phyloP scores from a whole-genome alignment of 163 green algal species.

The Chlamydomonas reinhardtii region DNA sequence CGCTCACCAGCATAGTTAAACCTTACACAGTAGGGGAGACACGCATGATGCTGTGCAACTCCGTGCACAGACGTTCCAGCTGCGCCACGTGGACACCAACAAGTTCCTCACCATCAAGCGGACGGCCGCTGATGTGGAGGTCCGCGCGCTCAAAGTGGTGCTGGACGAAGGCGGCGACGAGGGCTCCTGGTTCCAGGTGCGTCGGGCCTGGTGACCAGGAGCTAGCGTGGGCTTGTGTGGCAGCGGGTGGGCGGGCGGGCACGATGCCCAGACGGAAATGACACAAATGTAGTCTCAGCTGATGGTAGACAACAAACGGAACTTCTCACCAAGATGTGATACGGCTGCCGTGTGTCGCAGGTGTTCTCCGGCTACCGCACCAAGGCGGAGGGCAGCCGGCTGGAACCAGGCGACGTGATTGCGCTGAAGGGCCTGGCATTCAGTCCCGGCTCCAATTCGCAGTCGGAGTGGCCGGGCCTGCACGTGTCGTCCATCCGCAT shows the following conservation, averaged over 20 bases:
- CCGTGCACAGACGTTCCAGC: slow-evolving; percentile 38
- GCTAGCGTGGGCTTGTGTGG: too few species aligned
- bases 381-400: slow-evolving; percentile 50
- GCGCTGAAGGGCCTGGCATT: slow-evolving; percentile 39
- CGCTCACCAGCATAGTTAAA: too few species aligned
- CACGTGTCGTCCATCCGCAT: too few species aligned
- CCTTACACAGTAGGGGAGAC: too few species aligned
- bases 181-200: slow-evolving; percentile 46
- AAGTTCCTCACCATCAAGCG: slow-evolving; percentile 53
- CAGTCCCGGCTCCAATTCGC: too few species aligned
- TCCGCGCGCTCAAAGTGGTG: slow-evolving; percentile 53
- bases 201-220: neutral
- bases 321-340: too few species aligned
- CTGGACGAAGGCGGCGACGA: slow-evolving; percentile 48
- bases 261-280: too few species aligned
- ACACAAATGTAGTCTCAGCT: too few species aligned
- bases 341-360: neutral
- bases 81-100: slow-evolving; percentile 41
- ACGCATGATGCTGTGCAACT: neutral
- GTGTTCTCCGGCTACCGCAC: slow-evolving; percentile 53
- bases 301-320: too few species aligned
- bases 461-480: too few species aligned
- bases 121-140: slow-evolving; percentile 54
- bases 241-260: too few species aligned
- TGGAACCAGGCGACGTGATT: slow-evolving; percentile 49